Percentiles rank a stretch among this genome's conserved stretches.
phyloP scores from a whole-genome alignment of 495 filamentous ascomycete genomes.

The Penicillium lagena region DNA sequence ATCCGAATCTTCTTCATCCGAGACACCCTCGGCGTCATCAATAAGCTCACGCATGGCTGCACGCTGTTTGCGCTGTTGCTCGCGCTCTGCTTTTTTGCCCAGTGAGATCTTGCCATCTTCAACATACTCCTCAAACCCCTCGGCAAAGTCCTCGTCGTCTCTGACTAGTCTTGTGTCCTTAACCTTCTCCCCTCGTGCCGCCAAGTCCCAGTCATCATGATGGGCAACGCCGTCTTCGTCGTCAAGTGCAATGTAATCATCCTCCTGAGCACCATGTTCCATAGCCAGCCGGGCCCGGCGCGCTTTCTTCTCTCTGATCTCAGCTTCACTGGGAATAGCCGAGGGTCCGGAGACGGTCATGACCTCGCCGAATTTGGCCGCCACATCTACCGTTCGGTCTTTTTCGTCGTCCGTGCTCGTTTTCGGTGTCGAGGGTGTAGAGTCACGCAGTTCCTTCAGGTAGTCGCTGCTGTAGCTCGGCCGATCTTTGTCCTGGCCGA shows the following conservation, averaged over 20 bases:
- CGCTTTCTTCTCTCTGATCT: slow-evolving; percentile 89
- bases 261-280: slow-evolving; percentile 60
- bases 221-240: slow-evolving; percentile 36
- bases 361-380: slow-evolving; percentile 55
- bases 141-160: slow-evolving; percentile 90
- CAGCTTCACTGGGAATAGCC: slow-evolving; percentile 73
- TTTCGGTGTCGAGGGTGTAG: slow-evolving; percentile 74
- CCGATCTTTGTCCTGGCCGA: slow-evolving; percentile 57
- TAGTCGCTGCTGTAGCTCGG: slow-evolving; percentile 85
- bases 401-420: slow-evolving; percentile 45
- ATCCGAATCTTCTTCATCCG: slow-evolving; percentile 70
- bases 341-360: slow-evolving; percentile 29
- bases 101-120: slow-evolving; percentile 77
- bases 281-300: slow-evolving; percentile 73
- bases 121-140: slow-evolving; percentile 90
- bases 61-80: slow-evolving; percentile 57
- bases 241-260: slow-evolving; percentile 76
- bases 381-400: slow-evolving; percentile 59
- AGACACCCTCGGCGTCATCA: slow-evolving; percentile 62
- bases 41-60: slow-evolving; percentile 82
- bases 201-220: slow-evolving; percentile 38
- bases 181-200: slow-evolving; percentile 38
- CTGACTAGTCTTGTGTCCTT: slow-evolving; percentile 65
- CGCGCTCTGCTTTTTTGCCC: slow-evolving; percentile 73
- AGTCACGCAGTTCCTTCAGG: slow-evolving; percentile 73